These are phyloP conservation scores for Metschnikowia aberdeeniae DNA, from an alignment of 805 yeast genomes.

Conservation along the genomic window DNA sequence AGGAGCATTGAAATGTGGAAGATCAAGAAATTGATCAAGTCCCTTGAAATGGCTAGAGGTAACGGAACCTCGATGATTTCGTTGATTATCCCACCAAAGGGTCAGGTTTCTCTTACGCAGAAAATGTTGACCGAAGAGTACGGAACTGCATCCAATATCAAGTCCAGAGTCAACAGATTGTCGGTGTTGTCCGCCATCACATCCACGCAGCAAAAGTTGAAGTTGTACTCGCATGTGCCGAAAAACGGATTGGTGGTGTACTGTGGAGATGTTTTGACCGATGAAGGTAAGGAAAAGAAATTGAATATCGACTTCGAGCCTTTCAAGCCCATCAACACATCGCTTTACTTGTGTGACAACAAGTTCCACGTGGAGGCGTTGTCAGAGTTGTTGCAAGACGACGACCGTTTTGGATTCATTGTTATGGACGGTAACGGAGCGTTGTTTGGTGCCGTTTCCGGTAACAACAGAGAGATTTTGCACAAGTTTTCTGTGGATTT, in stretches of 20 bases:
- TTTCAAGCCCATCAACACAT: constrained; percentile 98
- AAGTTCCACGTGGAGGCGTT: constrained; percentile 97
- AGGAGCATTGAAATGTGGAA: constrained; percentile 99
- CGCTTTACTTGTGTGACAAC: constrained; percentile 90
- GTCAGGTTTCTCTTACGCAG: constrained; percentile 82
- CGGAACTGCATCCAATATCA: constrained; percentile 97
- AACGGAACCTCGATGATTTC: constrained; percentile 99
- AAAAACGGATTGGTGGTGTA: constrained; percentile 92
- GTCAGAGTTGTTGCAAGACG: constrained; percentile 88
- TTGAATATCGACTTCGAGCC: constrained; percentile 97
- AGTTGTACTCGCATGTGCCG: constrained; percentile 85
- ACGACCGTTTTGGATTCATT: constrained; percentile 95
- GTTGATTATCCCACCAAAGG: constrained; percentile 90
- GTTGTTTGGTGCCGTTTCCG: constrained; percentile 89
- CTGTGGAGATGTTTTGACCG: constrained; percentile 98
- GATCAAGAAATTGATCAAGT: constrained; percentile 88
- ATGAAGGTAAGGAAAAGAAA: constrained; percentile 96
- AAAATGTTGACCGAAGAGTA: constrained; percentile 96
- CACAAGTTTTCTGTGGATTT: constrained; percentile 94
- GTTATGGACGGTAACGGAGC: constrained; percentile 99
- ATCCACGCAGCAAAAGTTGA: constrained; percentile 94
- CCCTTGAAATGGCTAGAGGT: constrained; percentile 89
- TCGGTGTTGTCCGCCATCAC: constrained; percentile 96
- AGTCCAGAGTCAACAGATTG: constrained; percentile 93
- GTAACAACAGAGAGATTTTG: constrained; percentile 93